phyloP scores from a whole-genome alignment of 257 asterid species.

The Nicotiana paniculata region DNA sequence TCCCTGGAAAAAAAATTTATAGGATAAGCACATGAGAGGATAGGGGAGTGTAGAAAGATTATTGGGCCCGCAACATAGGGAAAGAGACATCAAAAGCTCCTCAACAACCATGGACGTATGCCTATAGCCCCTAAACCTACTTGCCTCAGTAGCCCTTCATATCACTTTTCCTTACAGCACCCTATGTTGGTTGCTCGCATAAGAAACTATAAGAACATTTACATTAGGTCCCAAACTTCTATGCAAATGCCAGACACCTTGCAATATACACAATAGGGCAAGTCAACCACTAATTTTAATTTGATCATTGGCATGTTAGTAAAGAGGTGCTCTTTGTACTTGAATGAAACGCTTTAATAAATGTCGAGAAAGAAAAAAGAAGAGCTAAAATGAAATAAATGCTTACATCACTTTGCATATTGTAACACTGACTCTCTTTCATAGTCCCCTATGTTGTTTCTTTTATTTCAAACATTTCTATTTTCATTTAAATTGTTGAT shows the following conservation, averaged over 20 bases:
- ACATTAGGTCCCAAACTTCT: background rate
- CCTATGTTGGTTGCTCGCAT: background rate
- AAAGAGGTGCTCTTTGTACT: background rate
- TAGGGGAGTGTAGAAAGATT: background rate
- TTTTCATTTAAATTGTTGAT: background rate
- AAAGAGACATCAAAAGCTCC: conserved; percentile 3
- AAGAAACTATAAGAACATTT: background rate
- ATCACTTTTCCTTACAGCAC: background rate
- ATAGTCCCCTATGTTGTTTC: background rate
- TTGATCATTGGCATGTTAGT: background rate
- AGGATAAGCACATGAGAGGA: background rate
- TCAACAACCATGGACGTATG: background rate
- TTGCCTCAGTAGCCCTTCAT: background rate
- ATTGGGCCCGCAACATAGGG: background rate
- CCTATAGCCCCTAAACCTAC: background rate
- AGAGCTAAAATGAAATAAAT: background rate
- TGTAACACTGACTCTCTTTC: background rate
- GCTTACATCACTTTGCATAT: background rate
- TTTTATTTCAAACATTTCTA: background rate
- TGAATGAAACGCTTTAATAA: background rate
- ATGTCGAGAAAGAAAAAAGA: background rate
- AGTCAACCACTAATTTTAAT: background rate
- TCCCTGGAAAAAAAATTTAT: conserved; percentile 52
- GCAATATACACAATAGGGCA: background rate
- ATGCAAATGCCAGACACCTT: background rate